Percentiles rank a stretch among this genome's conserved stretches.
Evolutionary conservation across 805 yeast species (phyloP).

Genomic region (Yamadazyma kitorensis): DNA sequence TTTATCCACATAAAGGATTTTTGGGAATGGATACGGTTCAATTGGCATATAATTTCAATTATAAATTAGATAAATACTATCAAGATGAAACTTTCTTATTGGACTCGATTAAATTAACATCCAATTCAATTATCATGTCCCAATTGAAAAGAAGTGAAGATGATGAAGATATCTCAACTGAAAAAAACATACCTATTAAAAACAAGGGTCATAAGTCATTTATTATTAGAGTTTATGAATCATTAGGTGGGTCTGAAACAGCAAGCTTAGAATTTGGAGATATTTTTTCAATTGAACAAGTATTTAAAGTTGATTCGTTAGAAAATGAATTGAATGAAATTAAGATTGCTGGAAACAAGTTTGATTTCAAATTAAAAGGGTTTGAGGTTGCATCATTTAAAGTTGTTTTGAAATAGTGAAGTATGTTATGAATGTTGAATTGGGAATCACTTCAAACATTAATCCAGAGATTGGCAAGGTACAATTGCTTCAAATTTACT

Average conservation of each 20-base stretch:
- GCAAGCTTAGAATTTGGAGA: conserved; percentile 47
- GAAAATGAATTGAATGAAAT: conserved; percentile 48
- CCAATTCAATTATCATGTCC: conserved; percentile 61
- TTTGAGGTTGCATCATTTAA: conserved; percentile 75
- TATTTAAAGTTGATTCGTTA: conserved; percentile 56
- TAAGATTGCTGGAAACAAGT: conserved; percentile 23
- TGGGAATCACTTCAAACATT: no score
- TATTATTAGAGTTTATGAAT: conserved; percentile 77
- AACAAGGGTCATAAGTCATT: conserved; percentile 42
- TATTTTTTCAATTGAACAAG: conserved; percentile 40
- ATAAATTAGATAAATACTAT: conserved; percentile 20
- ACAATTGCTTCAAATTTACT: no score
- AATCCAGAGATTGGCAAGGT: no score
- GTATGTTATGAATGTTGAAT: no score
- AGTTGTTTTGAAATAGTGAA: conserved; percentile 37
- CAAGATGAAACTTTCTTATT: conserved; percentile 12
- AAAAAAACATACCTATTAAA: conserved; percentile 45
- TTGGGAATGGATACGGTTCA: conserved; percentile 64
- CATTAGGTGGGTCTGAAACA: conserved; percentile 71
- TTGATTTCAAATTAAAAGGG: conserved; percentile 50
- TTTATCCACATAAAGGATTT: conserved; percentile 77
- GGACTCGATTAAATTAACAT: conserved; percentile 38
- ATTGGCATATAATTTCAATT: conserved; percentile 79
- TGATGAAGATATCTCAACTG: conserved; percentile 56
- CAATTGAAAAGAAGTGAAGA: conserved; percentile 87